Conservation (phyloP, 768 basidiomycete species). For the Phylloporus rhodoxanthus region DNA sequence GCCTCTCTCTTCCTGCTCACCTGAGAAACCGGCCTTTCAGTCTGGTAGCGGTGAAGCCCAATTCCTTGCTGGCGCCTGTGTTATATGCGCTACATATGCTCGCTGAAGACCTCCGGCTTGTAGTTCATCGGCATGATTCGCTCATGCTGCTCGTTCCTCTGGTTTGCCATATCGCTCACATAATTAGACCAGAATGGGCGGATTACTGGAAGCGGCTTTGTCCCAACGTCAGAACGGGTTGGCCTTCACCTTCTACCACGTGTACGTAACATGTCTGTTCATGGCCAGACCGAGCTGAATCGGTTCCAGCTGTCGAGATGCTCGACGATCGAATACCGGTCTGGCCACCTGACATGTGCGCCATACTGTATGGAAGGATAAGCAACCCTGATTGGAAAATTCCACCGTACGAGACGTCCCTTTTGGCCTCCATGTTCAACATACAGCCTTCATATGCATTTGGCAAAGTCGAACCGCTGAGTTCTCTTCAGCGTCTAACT, state of each 20-base stretch:
- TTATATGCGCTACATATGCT: conserved; percentile 76
- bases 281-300: conserved; percentile 6
- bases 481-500: conserved; percentile 47
- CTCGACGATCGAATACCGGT: conserved; percentile 69
- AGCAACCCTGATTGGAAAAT: conserved; percentile 67
- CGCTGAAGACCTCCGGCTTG: conserved; percentile 62
- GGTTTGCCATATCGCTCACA: conserved; percentile 55
- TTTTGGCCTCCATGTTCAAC: conserved; percentile 46
- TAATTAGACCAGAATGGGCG: conserved; percentile 78
- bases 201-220: conserved; percentile 89
- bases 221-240: conserved; percentile 53
- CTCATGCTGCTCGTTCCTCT: conserved; percentile 55
- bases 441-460: conserved; percentile 53
- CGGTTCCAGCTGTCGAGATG: conserved; percentile 35
- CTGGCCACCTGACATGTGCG: conserved; percentile 73
- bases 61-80: conserved; percentile 48
- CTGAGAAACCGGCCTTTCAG: conserved; percentile 24
- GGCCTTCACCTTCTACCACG: conserved; percentile 47
- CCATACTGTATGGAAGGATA: conserved; percentile 51
- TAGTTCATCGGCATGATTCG: conserved; percentile 48
- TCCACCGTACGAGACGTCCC: conserved; percentile 39
- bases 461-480: conserved; percentile 56
- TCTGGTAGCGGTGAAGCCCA: conserved; percentile 30
- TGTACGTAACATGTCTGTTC: conserved; percentile 8
- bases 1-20: conserved; percentile 36